Percentiles rank a stretch among this genome's conserved stretches.
These are phyloP conservation scores for Phytophthora idaei DNA, from an alignment of 352 stramenopile species.

Conservation along the genomic window DNA sequence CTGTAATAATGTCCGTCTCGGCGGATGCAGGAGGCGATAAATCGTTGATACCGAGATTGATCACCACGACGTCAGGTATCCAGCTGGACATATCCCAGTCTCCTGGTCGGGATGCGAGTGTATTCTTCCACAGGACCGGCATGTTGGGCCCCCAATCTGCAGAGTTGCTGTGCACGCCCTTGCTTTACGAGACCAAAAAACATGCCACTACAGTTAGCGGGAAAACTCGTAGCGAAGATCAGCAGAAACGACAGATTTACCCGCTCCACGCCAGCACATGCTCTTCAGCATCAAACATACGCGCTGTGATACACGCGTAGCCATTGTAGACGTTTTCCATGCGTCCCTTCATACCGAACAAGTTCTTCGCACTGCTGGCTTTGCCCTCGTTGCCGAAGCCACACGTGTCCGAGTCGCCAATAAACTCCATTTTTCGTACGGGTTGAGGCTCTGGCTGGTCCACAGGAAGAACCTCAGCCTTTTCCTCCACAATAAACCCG, in stretches of 20 bases:
- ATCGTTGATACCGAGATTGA: conserved; percentile 87
- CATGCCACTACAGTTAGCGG: neutral
- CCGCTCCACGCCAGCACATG: conserved; percentile 87
- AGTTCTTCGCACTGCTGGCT: conserved; percentile 66
- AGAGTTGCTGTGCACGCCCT: conserved; percentile 86
- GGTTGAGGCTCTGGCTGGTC: conserved; percentile 41
- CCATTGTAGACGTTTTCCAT: conserved; percentile 91
- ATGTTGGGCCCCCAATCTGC: conserved; percentile 87
- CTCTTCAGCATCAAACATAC: conserved; percentile 87
- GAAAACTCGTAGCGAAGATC: neutral
- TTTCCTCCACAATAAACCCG: conserved; percentile 82
- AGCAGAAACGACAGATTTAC: conserved; percentile 34
- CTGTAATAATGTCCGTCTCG: conserved; percentile 82
- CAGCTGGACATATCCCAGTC: conserved; percentile 80
- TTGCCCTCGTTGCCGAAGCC: conserved; percentile 88
- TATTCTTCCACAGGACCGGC: conserved; percentile 83
- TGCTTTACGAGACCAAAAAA: conserved; percentile 42
- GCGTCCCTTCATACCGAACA: conserved; percentile 87
- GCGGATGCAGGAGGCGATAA: conserved; percentile 83
- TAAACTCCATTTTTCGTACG: conserved; percentile 80
- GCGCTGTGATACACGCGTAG: conserved; percentile 82
- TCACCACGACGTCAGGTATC: conserved; percentile 83
- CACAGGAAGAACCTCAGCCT: conserved; percentile 61
- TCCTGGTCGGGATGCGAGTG: conserved; percentile 72
- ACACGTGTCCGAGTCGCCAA: conserved; percentile 86